These are phyloP conservation scores for Rhodamnia rubescens DNA, from an alignment of 345 rosid species.

Conservation along the genomic window DNA sequence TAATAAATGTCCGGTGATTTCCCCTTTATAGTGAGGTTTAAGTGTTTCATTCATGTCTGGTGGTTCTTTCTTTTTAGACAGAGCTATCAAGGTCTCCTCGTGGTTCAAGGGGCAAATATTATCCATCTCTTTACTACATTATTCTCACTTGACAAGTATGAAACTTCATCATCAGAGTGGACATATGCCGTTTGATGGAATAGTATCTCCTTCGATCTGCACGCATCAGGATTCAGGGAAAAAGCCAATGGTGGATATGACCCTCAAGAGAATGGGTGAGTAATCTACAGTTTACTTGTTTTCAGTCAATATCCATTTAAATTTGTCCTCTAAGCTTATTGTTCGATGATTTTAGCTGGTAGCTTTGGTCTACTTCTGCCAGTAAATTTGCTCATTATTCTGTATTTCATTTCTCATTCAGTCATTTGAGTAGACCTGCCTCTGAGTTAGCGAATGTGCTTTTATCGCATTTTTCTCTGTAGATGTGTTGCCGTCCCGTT, in stretches of 20 bases:
- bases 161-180: neutral
- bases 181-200: neutral
- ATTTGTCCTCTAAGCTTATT: neutral
- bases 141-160: neutral
- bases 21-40: neutral
- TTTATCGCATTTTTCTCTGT: neutral
- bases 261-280: neutral
- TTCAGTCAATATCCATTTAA: neutral
- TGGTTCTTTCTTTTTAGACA: neutral
- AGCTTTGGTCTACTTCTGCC: neutral
- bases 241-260: neutral
- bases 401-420: neutral
- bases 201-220: neutral
- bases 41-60: neutral
- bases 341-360: neutral
- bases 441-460: neutral
- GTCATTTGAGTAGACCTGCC: neutral
- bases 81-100: neutral
- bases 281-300: neutral
- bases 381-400: neutral
- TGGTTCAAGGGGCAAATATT: neutral
- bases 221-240: neutral
- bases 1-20: neutral
- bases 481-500: neutral
- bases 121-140: neutral